Evolutionary conservation across 768 basidiomycete species (phyloP).

Genomic region (Mycena latifolia): DNA sequence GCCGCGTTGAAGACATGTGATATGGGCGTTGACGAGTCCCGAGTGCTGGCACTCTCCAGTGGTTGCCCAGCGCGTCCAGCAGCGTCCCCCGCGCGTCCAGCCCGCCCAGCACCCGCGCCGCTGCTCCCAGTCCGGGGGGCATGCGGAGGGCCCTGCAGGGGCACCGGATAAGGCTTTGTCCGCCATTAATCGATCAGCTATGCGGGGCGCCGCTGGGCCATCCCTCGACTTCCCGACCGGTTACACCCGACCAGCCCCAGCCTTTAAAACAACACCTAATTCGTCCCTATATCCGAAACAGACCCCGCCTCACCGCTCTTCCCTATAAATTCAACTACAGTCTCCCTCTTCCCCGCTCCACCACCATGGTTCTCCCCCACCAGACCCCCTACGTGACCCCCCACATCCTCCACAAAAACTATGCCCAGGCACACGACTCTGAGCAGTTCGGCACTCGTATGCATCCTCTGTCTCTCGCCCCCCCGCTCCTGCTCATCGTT

Average conservation of each 20-base stretch:
- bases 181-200: slow-evolving; percentile 16
- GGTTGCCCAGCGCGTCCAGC: not conserved
- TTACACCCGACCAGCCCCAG: no score
- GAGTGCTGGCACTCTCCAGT: no score
- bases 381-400: slow-evolving; percentile 90
- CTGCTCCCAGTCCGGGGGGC: no score
- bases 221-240: no score
- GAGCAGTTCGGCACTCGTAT: slow-evolving; percentile 71
- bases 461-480: slow-evolving; percentile 40
- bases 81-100: no score
- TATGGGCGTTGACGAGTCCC: no score
- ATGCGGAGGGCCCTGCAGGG: no score
- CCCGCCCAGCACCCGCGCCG: no score
- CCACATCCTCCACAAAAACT: slow-evolving; percentile 89
- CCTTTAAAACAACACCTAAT: slow-evolving; percentile 39
- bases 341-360: slow-evolving; percentile 30
- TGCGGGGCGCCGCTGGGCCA: slow-evolving; percentile 5
- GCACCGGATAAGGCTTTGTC: slow-evolving; percentile 8
- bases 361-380: slow-evolving; percentile 75
- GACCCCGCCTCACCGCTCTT: not conserved
- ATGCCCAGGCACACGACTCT: slow-evolving; percentile 79
- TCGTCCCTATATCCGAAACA: slow-evolving; percentile 4
- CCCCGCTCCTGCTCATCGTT: slow-evolving; percentile 28
- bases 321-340: not conserved
- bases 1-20: slow-evolving; percentile 1